Conservation (phyloP, 805 yeast species). For the Yamadazyma phyllophila region DNA sequence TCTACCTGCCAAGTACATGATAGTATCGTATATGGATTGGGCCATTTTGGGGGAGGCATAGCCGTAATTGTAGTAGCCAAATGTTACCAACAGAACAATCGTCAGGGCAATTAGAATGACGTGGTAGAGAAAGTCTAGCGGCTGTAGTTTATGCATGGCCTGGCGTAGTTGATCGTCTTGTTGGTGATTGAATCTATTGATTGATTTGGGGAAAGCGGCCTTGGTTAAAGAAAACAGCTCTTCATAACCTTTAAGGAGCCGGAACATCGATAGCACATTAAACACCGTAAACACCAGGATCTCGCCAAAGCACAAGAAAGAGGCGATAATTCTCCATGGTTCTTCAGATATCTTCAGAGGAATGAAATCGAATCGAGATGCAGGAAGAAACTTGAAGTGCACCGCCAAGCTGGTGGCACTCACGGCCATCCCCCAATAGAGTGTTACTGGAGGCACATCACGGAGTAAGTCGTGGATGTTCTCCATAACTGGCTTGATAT, state of each 20-base stretch:
- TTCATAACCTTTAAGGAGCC: constrained; percentile 25
- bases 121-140: constrained; percentile 32
- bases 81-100: constrained; percentile 19
- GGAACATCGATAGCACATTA: constrained; percentile 15
- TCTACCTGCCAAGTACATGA: constrained; percentile 31
- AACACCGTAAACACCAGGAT: constrained; percentile 6
- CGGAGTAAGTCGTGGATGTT: constrained; percentile 10
- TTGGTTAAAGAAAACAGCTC: constrained; percentile 17
- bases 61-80: constrained; percentile 17
- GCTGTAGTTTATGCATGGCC: constrained; percentile 17
- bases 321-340: constrained; percentile 37
- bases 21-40: constrained; percentile 22
- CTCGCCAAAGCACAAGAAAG: constrained; percentile 33
- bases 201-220: constrained; percentile 22
- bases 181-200: constrained; percentile 14
- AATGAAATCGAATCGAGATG: constrained; percentile 20
- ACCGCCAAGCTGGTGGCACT: constrained; percentile 17
- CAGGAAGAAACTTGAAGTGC: constrained; percentile 19
- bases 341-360: constrained; percentile 30
- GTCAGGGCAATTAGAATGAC: constrained; percentile 23
- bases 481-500: constrained; percentile 9
- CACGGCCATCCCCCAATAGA: constrained; percentile 28
- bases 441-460: constrained; percentile 21
- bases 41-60: constrained; percentile 20
- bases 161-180: constrained; percentile 16